A percentile compares a stretch with the other conserved stretches of the same genome.
Conservation (phyloP, 345 rosid species). For the Lepidium didymum region DNA sequence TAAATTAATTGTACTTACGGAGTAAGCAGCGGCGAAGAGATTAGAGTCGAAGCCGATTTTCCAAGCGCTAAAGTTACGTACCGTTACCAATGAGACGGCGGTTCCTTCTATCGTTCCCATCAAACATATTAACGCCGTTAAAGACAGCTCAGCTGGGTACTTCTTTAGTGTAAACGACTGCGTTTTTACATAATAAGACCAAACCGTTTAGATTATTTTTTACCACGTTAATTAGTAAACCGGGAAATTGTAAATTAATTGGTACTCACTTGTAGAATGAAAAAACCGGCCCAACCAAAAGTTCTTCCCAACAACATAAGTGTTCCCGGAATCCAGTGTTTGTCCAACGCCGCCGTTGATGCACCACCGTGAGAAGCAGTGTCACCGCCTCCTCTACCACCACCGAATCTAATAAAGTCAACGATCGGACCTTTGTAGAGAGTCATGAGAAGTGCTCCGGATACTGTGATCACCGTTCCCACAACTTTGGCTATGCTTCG, state of each 20-base stretch:
- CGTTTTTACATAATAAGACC: neutral
- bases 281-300: conserved; percentile 72
- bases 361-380: conserved; percentile 24
- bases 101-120: conserved; percentile 76
- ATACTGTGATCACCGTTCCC: conserved; percentile 69
- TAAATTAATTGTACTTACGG: conserved; percentile 39
- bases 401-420: conserved; percentile 34
- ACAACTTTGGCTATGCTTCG: conserved; percentile 66
- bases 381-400: conserved; percentile 19
- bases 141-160: conserved; percentile 85
- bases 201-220: neutral
- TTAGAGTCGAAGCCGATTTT: conserved; percentile 65
- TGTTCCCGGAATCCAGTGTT: conserved; percentile 66
- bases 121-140: conserved; percentile 69
- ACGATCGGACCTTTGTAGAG: conserved; percentile 85
- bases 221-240: conserved; percentile 4
- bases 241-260: neutral
- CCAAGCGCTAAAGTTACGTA: conserved; percentile 74
- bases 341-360: conserved; percentile 25
- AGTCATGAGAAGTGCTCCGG: conserved; percentile 91
- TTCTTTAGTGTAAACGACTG: conserved; percentile 73
- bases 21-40: conserved; percentile 69
- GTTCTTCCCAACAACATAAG: conserved; percentile 59
- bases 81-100: conserved; percentile 50
- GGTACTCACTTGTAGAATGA: conserved; percentile 68